Evolutionary conservation across 2,329 filamentous ascomycete genomes (phyloP), one percentile per base, ranked within the genome.

Genomic region (Didymella lethalis): DNA sequence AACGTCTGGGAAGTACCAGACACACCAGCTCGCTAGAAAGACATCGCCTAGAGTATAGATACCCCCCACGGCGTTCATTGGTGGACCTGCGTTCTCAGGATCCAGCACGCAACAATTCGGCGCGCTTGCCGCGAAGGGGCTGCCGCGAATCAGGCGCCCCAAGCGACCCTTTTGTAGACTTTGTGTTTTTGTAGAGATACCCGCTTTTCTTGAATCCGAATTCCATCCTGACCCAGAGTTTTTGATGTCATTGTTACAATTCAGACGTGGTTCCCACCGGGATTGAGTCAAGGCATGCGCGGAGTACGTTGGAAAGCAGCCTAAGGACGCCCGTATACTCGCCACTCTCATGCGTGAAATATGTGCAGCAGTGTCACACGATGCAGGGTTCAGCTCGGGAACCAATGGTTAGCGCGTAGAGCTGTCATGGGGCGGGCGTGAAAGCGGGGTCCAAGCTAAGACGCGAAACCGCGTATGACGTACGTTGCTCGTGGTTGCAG

Each of bases 1-100:
- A 69, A 77, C 53, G 71, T 81, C n/a, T 82, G 80, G 78, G 80
- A 81, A 48, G 75, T 82, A 32, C 80, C 79, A 3, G 78, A 81
- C 26, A 81, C 80, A 28, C 79, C 81, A 40, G 64, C 65, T 43
- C 68, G 44, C 44, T 54, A 55, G 48, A 31, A 18, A 31, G n/a
- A 43, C 14, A 20, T 28, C n/a, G 23, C 4, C 16, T 52, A 40
- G 23, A 43, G 32, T 16, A 54, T 54, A 7, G 14, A 36, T 48
- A 47, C 34, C 41, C 49, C 54, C 38, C 45, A 18, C 3, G 34
- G 50, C 50, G 56, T 54, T 59, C 14, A 51, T 54, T 54, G 56
- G 50, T 48, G 47, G 48, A 51, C 34, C 40, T 54, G 51, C 57
- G 47, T 44, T 48, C 29, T 31, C 49, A 29, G 47, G 20, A 26